These are phyloP conservation scores for Verticillium zaregamsianum DNA, from an alignment of 2,329 filamentous ascomycete species.

Conservation along the genomic window DNA sequence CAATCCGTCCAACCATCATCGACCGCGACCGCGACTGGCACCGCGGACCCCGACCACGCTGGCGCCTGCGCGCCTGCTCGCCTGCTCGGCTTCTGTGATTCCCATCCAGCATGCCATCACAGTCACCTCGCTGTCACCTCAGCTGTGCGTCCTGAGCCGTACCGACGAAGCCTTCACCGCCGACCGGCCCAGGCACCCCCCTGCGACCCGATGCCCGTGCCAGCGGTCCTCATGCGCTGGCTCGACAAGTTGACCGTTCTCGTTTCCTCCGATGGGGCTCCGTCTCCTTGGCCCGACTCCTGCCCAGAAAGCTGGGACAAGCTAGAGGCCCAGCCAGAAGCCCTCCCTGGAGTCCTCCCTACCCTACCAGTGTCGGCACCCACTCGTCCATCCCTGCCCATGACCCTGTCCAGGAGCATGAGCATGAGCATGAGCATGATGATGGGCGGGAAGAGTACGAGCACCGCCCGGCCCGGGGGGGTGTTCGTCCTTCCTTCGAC, in stretches of 20 bases:
- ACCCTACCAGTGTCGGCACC: neutral
- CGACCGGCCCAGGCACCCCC: neutral
- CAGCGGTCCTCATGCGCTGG: slow-evolving; percentile 1
- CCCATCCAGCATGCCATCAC: neutral
- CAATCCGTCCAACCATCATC: neutral
- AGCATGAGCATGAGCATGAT: neutral
- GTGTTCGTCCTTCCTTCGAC: neutral
- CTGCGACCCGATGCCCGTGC: neutral
- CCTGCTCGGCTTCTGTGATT: neutral
- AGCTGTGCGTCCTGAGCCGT: neutral
- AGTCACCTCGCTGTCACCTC: neutral
- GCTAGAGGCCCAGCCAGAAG: neutral
- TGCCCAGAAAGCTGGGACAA: neutral
- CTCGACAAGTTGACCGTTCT: neutral
- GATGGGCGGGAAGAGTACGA: neutral
- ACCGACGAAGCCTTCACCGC: neutral
- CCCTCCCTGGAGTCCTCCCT: neutral
- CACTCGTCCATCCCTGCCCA: neutral
- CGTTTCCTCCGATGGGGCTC: neutral
- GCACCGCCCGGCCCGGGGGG: neutral
- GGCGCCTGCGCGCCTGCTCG: neutral
- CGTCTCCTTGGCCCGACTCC: neutral
- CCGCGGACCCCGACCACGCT: neutral
- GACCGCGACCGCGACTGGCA: neutral
- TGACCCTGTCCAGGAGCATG: neutral